Percentiles rank a stretch among this genome's conserved stretches.
Conservation (phyloP, 768 basidiomycete species). For the Brasilioporus rufonigricans region DNA sequence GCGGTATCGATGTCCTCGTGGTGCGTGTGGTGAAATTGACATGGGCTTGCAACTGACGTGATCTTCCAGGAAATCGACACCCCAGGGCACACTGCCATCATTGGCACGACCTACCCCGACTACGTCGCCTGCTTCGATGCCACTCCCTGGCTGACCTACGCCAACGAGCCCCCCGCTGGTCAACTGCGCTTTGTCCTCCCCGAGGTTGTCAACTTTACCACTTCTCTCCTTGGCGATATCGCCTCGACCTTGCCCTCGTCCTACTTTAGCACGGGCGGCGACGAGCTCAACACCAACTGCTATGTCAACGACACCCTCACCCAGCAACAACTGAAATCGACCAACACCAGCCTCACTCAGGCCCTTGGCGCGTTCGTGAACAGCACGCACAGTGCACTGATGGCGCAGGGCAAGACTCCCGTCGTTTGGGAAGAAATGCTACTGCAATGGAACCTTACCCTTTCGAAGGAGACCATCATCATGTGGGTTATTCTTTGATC, state of each 20-base stretch:
- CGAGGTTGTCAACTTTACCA: constrained; percentile 58
- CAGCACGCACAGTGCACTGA: constrained; percentile 56
- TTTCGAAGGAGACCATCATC: constrained; percentile 42
- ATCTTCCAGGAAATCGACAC: constrained; percentile 70
- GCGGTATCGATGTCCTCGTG: constrained; percentile 70
- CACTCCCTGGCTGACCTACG: constrained; percentile 58
- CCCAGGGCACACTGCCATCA: constrained; percentile 76
- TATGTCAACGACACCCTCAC: constrained; percentile 63
- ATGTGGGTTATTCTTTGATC: constrained; percentile 25
- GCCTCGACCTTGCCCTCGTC: constrained; percentile 51
- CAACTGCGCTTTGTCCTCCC: constrained; percentile 72
- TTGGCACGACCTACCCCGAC: constrained; percentile 66
- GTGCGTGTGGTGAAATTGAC: constrained; percentile 21
- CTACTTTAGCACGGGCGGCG: constrained; percentile 81
- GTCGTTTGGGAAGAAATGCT: constrained; percentile 81
- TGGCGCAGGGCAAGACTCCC: constrained; percentile 61
- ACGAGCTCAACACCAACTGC: constrained; percentile 71
- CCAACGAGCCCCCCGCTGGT: constrained; percentile 77
- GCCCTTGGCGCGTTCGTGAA: constrained; percentile 64
- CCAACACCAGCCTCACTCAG: constrained; percentile 54
- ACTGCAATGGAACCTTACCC: constrained; percentile 36
- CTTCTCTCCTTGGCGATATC: constrained; percentile 49
- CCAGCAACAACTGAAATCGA: constrained; percentile 48
- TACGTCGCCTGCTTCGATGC: constrained; percentile 63
- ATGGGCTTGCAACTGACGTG: neutral